Conservation (phyloP, 805 yeast species). For the Wickerhamiella azymoides region DNA sequence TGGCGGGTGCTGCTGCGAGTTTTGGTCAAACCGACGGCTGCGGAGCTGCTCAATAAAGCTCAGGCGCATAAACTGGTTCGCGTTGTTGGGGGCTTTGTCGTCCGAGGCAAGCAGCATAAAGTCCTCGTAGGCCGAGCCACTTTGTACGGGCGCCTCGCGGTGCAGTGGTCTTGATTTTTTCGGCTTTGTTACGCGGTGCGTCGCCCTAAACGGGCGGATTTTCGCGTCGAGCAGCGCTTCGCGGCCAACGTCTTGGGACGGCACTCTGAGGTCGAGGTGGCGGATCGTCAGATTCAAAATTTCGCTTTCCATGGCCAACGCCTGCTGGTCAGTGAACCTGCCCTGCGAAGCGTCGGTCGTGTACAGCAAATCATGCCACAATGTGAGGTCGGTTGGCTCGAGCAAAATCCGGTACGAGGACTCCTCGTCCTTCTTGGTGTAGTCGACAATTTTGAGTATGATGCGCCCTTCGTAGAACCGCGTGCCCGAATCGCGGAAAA, state of each 20-base stretch:
- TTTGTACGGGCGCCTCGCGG: constrained; percentile 58
- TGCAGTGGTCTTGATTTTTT: constrained; percentile 35
- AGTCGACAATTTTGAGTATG: constrained; percentile 76
- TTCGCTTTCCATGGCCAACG: constrained; percentile 79
- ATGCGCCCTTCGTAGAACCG: constrained; percentile 82
- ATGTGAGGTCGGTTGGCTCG: constrained; percentile 64
- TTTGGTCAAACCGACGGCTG: constrained; percentile 9
- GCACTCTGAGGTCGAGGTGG: constrained; percentile 59
- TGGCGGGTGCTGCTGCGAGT: constrained; percentile 14
- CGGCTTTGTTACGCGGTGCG: constrained; percentile 26
- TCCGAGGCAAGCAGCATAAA: constrained; percentile 63
- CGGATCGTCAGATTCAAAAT: constrained; percentile 65
- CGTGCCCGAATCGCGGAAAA: constrained; percentile 73
- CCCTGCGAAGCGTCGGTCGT: constrained; percentile 62
- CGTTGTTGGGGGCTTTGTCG: constrained; percentile 27
- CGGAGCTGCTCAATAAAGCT: constrained; percentile 72
- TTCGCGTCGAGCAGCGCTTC: constrained; percentile 3
- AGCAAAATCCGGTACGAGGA: constrained; percentile 58
- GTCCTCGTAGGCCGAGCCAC: constrained; percentile 73
- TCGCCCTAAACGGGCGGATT: constrained; percentile 11
- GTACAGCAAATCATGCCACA: constrained; percentile 72
- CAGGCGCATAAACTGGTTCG: constrained; percentile 66
- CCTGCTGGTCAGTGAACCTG: constrained; percentile 62
- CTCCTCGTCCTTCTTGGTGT: constrained; percentile 21
- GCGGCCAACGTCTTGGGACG: constrained; percentile 21